Evolutionary conservation across 2,329 filamentous ascomycete species (phyloP).

Genomic region (Ophiostoma sp.): DNA sequence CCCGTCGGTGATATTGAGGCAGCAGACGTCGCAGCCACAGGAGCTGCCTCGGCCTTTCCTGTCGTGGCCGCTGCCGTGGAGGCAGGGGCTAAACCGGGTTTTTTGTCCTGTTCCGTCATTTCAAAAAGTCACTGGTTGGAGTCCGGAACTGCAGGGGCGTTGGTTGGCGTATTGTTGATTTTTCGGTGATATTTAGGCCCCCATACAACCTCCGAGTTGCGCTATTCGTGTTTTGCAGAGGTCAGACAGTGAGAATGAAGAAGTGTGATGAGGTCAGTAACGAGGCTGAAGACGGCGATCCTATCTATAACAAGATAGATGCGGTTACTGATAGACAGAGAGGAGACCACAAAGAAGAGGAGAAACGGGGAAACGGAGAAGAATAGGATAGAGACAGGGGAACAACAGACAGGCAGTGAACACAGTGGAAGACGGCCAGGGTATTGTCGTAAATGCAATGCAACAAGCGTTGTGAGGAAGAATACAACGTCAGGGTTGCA

Average conservation of each 20-base stretch:
- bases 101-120: neutral
- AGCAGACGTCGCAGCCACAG: neutral
- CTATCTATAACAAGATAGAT: neutral
- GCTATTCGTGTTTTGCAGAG: too few relatives aligned
- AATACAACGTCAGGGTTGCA: conserved; percentile 9
- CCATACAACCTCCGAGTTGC: too few relatives aligned
- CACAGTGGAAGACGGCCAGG: neutral
- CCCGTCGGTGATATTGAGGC: neutral
- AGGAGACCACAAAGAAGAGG: neutral
- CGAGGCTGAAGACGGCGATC: neutral
- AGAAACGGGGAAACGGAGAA: neutral
- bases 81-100: neutral
- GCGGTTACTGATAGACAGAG: neutral
- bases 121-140: neutral
- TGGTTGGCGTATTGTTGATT: neutral
- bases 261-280: neutral
- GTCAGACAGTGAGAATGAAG: neutral
- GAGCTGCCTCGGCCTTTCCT: neutral
- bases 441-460: neutral
- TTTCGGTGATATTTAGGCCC: neutral
- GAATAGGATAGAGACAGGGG: too few relatives aligned
- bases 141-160: neutral
- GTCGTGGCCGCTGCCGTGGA: too few relatives aligned
- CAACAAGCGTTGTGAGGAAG: neutral
- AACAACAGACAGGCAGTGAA: too few relatives aligned